phyloP scores from a whole-genome alignment of 768 basidiomycete genomes.

The Termitomyces sp. region DNA sequence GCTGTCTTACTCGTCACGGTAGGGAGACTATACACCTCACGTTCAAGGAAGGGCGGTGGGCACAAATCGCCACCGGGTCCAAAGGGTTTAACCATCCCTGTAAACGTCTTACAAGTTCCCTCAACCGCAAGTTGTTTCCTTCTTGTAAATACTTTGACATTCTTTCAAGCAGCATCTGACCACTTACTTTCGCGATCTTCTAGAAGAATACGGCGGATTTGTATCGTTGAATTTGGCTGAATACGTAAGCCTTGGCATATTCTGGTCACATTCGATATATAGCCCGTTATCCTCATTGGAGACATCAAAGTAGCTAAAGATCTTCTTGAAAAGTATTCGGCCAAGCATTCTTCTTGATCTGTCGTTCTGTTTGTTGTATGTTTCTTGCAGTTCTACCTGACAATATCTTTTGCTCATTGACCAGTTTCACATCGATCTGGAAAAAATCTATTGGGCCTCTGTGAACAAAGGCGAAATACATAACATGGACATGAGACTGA shows the following conservation, averaged over 20 bases:
- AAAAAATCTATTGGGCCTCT: neutral
- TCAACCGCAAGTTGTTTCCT: neutral
- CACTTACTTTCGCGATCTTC: neutral
- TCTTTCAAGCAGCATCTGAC: neutral
- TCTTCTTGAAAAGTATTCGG: conserved; percentile 2
- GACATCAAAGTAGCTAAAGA: conserved; percentile 6
- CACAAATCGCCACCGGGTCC: conserved; percentile 2
- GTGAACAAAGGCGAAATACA: neutral
- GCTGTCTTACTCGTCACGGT: neutral
- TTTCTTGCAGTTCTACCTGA: neutral
- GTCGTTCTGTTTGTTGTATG: conserved; percentile 1
- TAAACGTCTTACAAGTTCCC: conserved; percentile 4
- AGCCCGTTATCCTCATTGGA: conserved; percentile 1
- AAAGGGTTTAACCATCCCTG: neutral
- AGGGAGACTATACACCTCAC: neutral
- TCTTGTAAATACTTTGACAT: neutral
- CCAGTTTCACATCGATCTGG: neutral
- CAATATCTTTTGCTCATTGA: neutral
- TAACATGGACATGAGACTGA: too few relatives aligned
- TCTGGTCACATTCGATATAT: neutral
- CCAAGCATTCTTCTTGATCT: neutral
- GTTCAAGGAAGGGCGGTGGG: neutral
- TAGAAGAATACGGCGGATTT: conserved; percentile 4
- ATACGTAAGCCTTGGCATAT: neutral
- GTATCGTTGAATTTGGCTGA: conserved; percentile 3